These are phyloP conservation scores for Ophiostoma montium DNA, from an alignment of 2,329 filamentous ascomycete genomes.

Conservation along the genomic window DNA sequence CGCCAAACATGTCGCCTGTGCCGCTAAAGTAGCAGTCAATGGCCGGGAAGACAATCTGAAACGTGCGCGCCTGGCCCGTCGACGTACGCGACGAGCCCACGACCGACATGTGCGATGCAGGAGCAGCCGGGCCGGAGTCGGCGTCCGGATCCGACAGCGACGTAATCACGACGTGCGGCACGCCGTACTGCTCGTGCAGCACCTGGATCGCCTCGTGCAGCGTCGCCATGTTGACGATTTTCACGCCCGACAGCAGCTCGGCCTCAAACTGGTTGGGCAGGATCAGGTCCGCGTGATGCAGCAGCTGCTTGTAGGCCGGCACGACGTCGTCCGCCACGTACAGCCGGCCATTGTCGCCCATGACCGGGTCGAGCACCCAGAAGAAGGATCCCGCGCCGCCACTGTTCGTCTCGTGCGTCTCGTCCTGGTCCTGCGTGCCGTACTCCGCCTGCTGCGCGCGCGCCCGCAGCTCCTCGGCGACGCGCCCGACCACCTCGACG, in stretches of 20 bases:
- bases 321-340: constrained; percentile 90
- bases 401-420: constrained; percentile 25
- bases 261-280: constrained; percentile 96
- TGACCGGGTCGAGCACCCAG: constrained; percentile 95
- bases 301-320: constrained; percentile 70
- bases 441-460: too few relatives aligned
- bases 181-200: constrained; percentile 59
- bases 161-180: constrained; percentile 88
- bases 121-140: constrained; percentile 31
- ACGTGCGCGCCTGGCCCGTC: constrained; percentile 58
- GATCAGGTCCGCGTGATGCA: constrained; percentile 77
- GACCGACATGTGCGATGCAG: constrained; percentile 37
- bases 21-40: constrained; percentile 92
- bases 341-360: constrained; percentile 87
- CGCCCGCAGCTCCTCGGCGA: constrained; percentile 65
- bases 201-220: constrained; percentile 61
- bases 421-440: too few relatives aligned
- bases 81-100: constrained; percentile 62
- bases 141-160: constrained; percentile 49
- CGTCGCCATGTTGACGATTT: constrained; percentile 60
- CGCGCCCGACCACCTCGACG: constrained; percentile 70
- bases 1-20: constrained; percentile 97
- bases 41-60: constrained; percentile 73
- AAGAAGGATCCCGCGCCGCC: constrained; percentile 55
- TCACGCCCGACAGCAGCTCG: constrained; percentile 78